These are phyloP conservation scores for Inosperma sp. DNA, from an alignment of 768 basidiomycete genomes.

Conservation along the genomic window DNA sequence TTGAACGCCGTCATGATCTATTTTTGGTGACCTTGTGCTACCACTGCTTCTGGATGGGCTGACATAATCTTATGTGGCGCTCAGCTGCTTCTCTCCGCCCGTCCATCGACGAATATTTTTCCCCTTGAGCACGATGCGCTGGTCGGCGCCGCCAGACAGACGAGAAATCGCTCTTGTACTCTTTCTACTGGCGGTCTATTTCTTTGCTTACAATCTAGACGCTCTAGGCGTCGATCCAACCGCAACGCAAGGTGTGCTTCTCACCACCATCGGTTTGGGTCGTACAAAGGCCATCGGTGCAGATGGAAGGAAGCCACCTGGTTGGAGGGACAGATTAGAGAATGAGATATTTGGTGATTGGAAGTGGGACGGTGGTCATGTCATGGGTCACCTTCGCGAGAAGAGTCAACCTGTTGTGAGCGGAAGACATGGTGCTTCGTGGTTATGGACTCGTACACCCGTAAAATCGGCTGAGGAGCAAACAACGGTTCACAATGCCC, in stretches of 20 bases:
- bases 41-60: no score
- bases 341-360: conserved; percentile 63
- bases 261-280: conserved; percentile 38
- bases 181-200: conserved; percentile 59
- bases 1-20: no score
- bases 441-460: conserved; percentile 33
- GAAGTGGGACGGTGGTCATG: conserved; percentile 57
- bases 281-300: conserved; percentile 32
- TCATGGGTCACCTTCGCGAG: conserved; percentile 53
- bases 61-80: no score
- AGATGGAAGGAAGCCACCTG: conserved; percentile 47
- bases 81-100: no score
- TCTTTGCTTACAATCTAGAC: conserved; percentile 68
- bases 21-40: no score
- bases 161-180: conserved; percentile 70
- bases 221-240: conserved; percentile 44
- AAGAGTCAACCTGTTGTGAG: conserved; percentile 39
- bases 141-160: conserved; percentile 63
- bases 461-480: conserved; percentile 22
- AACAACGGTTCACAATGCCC: conserved; percentile 47
- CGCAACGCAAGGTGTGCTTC: conserved; percentile 34
- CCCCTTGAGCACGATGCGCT: conserved; percentile 26
- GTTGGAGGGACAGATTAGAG: conserved; percentile 58
- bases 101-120: no score
- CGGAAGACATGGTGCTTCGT: conserved; percentile 42